A percentile compares a stretch with the other conserved stretches of the same genome.
Conservation (phyloP, 306 rosid genomes). For the Rubus idaeus region DNA sequence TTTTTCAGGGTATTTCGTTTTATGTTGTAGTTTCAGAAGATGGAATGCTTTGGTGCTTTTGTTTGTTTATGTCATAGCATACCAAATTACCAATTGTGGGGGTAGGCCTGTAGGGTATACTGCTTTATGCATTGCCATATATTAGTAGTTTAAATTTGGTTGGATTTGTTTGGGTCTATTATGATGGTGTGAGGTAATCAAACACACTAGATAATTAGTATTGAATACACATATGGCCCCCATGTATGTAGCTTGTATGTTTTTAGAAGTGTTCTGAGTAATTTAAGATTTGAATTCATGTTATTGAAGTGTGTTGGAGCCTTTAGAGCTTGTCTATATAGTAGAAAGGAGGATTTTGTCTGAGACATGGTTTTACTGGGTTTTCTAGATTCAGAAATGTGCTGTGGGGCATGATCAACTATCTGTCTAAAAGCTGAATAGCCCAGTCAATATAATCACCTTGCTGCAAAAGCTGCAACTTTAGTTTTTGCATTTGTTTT, state of each 20-base stretch:
- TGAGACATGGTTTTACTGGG: background rate
- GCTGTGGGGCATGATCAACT: background rate
- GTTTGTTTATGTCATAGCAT: background rate
- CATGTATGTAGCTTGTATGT: background rate
- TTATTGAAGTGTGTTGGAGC: background rate
- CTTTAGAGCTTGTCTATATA: background rate
- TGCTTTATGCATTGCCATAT: background rate
- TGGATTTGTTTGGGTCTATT: background rate
- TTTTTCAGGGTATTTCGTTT: background rate
- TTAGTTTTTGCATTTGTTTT: background rate
- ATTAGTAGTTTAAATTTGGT: background rate
- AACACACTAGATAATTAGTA: background rate
- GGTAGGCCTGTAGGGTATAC: background rate
- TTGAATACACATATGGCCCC: background rate
- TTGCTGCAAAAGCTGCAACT: background rate
- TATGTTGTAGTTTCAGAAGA: background rate
- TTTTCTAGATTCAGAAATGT: background rate
- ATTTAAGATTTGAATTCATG: background rate
- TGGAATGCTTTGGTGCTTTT: background rate
- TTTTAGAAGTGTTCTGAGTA: background rate
- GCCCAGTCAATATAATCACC: background rate
- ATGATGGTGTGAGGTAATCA: background rate
- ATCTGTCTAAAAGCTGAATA: background rate
- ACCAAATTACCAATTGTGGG: too few relatives aligned
- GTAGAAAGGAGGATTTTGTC: background rate